Evolutionary conservation across 495 filamentous ascomycete genomes (phyloP).

Genomic region (Neurospora sp.): DNA sequence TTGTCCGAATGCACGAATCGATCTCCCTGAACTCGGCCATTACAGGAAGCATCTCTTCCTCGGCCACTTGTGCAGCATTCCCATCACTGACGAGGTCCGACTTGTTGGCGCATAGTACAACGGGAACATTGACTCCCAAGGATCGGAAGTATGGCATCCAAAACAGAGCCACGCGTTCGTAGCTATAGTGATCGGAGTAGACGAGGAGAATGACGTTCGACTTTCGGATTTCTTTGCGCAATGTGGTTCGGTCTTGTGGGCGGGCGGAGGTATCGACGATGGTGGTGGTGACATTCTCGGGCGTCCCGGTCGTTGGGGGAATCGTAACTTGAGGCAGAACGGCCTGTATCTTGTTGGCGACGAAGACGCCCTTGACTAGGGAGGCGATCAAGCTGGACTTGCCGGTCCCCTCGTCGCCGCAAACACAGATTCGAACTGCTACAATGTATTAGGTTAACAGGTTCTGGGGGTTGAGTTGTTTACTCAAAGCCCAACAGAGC

Average conservation of each 20-base stretch:
- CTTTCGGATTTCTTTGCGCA: slow-evolving; percentile 90
- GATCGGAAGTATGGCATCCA: slow-evolving; percentile 98
- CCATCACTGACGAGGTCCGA: slow-evolving; percentile 60
- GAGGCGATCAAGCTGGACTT: slow-evolving; percentile 65
- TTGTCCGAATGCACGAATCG: slow-evolving; percentile 91
- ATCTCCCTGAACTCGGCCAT: slow-evolving; percentile 99
- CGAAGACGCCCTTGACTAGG: slow-evolving; percentile 89
- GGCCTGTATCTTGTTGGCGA: slow-evolving; percentile 85
- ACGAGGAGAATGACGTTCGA: slow-evolving; percentile 96
- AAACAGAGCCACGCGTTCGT: slow-evolving; percentile 92
- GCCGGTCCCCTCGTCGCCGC: slow-evolving; percentile 78
- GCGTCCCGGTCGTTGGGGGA: slow-evolving; percentile 75
- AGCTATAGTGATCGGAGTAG: slow-evolving; percentile 97
- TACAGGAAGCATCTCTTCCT: slow-evolving; percentile 96
- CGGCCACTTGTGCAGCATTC: slow-evolving; percentile 67
- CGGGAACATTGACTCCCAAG: slow-evolving; percentile 94
- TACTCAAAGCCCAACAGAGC: background rate
- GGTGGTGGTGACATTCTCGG: slow-evolving; percentile 89
- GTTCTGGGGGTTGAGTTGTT: background rate
- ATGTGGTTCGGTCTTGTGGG: slow-evolving; percentile 77
- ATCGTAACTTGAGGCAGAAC: slow-evolving; percentile 91
- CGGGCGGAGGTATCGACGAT: slow-evolving; percentile 95
- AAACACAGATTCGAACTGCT: slow-evolving; percentile 86
- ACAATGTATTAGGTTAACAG: slow-evolving; percentile 2
- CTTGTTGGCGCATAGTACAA: slow-evolving; percentile 95